These are phyloP conservation scores for Euptelea pleiosperma DNA, from an alignment of 164 flowering plant species.

Conservation along the genomic window DNA sequence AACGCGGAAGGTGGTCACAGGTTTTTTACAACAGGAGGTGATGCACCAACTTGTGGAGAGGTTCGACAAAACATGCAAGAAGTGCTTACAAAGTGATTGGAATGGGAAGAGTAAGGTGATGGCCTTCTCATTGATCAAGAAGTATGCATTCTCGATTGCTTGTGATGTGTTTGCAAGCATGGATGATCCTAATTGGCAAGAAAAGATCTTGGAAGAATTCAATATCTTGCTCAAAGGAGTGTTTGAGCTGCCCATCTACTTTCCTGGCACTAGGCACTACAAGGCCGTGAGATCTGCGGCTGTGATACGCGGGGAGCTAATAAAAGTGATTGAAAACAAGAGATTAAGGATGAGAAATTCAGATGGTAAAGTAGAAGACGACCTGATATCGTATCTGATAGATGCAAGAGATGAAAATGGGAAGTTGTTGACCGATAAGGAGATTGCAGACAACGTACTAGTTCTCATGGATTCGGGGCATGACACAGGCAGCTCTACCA, in stretches of 20 bases:
- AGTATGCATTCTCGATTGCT: slow-evolving; percentile 13
- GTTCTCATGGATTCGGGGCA: slow-evolving; percentile 23
- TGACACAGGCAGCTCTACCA: slow-evolving; percentile 17
- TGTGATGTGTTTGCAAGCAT: slow-evolving; percentile 20
- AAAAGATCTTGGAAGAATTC: slow-evolving; percentile 17
- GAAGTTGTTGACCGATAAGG: slow-evolving; percentile 16
- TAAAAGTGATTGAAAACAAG: slow-evolving; percentile 12
- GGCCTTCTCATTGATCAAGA: slow-evolving; percentile 19
- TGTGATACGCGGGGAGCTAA: slow-evolving; percentile 12
- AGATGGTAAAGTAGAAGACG: slow-evolving; percentile 6
- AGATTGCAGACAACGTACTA: slow-evolving; percentile 17
- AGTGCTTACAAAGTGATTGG: slow-evolving; percentile 13
- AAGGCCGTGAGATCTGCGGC: slow-evolving; percentile 17
- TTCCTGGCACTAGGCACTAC: slow-evolving; percentile 19
- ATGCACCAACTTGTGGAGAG: slow-evolving; percentile 12
- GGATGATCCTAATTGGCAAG: slow-evolving; percentile 6
- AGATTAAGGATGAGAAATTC: background rate
- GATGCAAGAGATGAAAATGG: slow-evolving; percentile 11
- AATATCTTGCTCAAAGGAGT: slow-evolving; percentile 17
- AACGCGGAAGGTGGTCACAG: slow-evolving; percentile 10
- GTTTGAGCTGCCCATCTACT: slow-evolving; percentile 16
- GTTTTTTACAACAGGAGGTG: slow-evolving; percentile 17
- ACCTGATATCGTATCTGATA: slow-evolving; percentile 20
- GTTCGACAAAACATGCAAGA: slow-evolving; percentile 21
- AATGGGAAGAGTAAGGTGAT: slow-evolving; percentile 10